phyloP scores from a whole-genome alignment of 805 yeast species.

The Metschnikowia amazonensis region DNA sequence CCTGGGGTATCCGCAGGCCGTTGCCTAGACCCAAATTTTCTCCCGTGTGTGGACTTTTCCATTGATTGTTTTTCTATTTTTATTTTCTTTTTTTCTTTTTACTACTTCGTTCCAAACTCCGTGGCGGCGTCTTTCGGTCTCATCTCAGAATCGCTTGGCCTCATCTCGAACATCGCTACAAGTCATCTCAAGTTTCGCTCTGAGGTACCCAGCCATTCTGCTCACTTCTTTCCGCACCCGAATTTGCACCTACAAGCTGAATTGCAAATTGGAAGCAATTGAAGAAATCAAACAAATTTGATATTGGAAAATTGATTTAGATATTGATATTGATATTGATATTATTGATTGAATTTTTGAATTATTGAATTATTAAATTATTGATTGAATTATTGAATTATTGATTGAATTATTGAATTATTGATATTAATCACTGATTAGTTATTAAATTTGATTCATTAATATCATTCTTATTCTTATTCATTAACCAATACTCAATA shows the following conservation, averaged over 20 bases:
- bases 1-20: slow-evolving; percentile 4
- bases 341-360: no score
- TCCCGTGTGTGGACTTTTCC: background rate
- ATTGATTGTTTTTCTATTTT: background rate
- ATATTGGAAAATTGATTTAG: no score
- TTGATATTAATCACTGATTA: no score
- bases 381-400: no score
- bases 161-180: background rate
- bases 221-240: background rate
- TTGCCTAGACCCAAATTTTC: background rate
- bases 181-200: background rate
- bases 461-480: no score
- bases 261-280: background rate
- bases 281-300: no score
- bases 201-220: background rate
- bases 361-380: no score
- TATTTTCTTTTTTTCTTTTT: background rate
- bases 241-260: slow-evolving; percentile 2
- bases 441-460: no score
- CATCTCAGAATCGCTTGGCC: background rate
- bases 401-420: no score
- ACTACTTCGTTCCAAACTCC: background rate
- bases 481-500: no score
- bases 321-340: no score
- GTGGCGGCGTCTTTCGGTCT: background rate